phyloP scores from a whole-genome alignment of 768 basidiomycete species.

The Baorangia bicolor region DNA sequence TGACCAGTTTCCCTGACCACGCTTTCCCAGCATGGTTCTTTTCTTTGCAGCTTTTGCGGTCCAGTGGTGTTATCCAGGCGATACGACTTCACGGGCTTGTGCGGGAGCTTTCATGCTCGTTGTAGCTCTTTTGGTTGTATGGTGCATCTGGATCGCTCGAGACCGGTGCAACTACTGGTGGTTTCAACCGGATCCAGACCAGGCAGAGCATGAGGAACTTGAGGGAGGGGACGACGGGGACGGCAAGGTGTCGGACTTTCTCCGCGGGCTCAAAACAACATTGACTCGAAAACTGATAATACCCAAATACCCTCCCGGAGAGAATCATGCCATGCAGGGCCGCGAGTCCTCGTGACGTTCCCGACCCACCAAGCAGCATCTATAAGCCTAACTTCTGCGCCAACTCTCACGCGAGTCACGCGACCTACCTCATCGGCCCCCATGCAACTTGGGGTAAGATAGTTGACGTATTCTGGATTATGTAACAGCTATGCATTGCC shows the following conservation, averaged over 20 bases:
- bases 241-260: background rate
- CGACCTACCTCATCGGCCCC: background rate
- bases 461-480: background rate
- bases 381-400: background rate
- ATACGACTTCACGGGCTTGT: slow-evolving; percentile 15
- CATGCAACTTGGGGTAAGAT: too few relatives aligned
- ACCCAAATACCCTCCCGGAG: background rate
- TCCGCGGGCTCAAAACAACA: background rate
- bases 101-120: slow-evolving; percentile 33
- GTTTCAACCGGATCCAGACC: slow-evolving; percentile 22
- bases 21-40: slow-evolving; percentile 24
- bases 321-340: slow-evolving; percentile 3
- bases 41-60: slow-evolving; percentile 26
- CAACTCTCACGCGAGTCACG: too few relatives aligned
- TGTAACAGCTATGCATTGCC: background rate
- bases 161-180: slow-evolving; percentile 20
- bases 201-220: background rate
- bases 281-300: background rate
- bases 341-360: background rate
- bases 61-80: slow-evolving; percentile 22
- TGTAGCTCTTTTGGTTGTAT: slow-evolving; percentile 37
- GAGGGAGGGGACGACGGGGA: background rate
- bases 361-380: background rate
- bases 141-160: slow-evolving; percentile 40
- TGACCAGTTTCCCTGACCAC: background rate